A percentile compares a stretch with the other conserved stretches of the same genome.
Conservation (phyloP, 2,329 filamentous ascomycete species). For the Grosmannia clavigera region DNA sequence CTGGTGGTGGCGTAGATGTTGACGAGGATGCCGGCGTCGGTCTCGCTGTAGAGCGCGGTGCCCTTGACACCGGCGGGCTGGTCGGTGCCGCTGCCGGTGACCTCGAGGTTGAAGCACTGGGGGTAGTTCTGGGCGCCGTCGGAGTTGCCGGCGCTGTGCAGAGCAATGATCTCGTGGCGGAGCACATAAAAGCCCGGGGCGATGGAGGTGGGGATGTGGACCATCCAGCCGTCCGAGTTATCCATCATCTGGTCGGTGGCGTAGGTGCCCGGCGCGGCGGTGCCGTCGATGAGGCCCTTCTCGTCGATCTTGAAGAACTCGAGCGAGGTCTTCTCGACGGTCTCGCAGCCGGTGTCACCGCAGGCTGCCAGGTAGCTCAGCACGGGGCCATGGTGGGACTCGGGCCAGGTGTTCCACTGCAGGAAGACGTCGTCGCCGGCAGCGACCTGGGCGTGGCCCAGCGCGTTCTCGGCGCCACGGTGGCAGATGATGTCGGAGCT, state of each 20-base stretch:
- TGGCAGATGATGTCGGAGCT: constrained; percentile 34
- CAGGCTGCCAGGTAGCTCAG: constrained; percentile 43
- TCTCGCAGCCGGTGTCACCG: constrained; percentile 9
- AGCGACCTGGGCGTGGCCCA: constrained; percentile 22
- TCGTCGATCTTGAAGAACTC: constrained; percentile 13
- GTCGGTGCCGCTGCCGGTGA: constrained; percentile 26
- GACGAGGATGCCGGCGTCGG: constrained; percentile 10
- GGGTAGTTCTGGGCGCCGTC: constrained; percentile 39
- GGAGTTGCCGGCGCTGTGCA: constrained; percentile 29
- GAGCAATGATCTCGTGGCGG: constrained; percentile 38
- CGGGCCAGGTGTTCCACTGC: constrained; percentile 30
- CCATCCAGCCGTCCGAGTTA: constrained; percentile 36
- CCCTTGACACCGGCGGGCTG: background rate
- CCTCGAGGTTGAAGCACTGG: constrained; percentile 44
- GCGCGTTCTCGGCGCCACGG: constrained; percentile 24
- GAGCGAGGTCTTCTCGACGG: constrained; percentile 10
- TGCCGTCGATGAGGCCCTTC: constrained; percentile 16
- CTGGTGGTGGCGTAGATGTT: constrained; percentile 8
- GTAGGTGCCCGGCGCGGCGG: constrained; percentile 13
- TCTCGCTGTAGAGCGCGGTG: constrained; percentile 4
- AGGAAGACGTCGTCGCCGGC: constrained; percentile 28
- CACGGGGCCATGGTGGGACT: constrained; percentile 38
- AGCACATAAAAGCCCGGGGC: constrained; percentile 37
- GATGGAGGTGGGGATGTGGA: constrained; percentile 32
- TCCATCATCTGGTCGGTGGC: constrained; percentile 29